Conservation (phyloP, 2,329 filamentous ascomycete genomes). For the Trichoderma arundinaceum region DNA sequence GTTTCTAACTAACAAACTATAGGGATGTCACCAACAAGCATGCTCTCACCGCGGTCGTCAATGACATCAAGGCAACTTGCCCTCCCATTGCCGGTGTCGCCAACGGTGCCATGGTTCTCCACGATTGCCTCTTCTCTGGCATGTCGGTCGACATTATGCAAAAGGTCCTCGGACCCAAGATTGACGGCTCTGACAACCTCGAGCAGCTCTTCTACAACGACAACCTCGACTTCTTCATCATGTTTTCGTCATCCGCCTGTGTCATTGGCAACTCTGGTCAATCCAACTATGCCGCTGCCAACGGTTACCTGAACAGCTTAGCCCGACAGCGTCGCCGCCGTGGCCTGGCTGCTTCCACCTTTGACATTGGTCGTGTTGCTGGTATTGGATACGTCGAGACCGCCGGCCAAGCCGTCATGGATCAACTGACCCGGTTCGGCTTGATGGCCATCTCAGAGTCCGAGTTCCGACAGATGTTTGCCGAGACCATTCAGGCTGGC, state of each 20-base stretch:
- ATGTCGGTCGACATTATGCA: slow-evolving; percentile 39
- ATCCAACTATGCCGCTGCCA: slow-evolving; percentile 53
- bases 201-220: too few relatives aligned
- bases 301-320: slow-evolving; percentile 50
- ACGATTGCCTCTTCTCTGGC: slow-evolving; percentile 43
- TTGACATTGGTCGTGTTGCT: slow-evolving; percentile 44
- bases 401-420: too few relatives aligned
- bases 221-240: slow-evolving; percentile 39
- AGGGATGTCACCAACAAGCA: too few relatives aligned
- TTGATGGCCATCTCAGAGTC: too few relatives aligned
- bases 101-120: slow-evolving; percentile 53
- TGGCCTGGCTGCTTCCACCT: slow-evolving; percentile 47
- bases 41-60: too few relatives aligned
- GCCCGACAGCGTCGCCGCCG: slow-evolving; percentile 44
- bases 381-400: too few relatives aligned
- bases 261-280: slow-evolving; percentile 47
- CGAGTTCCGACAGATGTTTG: too few relatives aligned
- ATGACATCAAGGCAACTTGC: slow-evolving; percentile 35
- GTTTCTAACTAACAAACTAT: too few relatives aligned
- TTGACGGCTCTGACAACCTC: slow-evolving; percentile 32
- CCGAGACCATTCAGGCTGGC: too few relatives aligned
- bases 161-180: slow-evolving; percentile 43
- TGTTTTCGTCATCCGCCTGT: slow-evolving; percentile 43
- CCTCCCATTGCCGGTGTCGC: slow-evolving; percentile 50
- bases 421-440: too few relatives aligned